Evolutionary conservation across 78 protist genomes (phyloP), one percentile per base, ranked within the genome.

Genomic region (Dictyostelium firmibasis): DNA sequence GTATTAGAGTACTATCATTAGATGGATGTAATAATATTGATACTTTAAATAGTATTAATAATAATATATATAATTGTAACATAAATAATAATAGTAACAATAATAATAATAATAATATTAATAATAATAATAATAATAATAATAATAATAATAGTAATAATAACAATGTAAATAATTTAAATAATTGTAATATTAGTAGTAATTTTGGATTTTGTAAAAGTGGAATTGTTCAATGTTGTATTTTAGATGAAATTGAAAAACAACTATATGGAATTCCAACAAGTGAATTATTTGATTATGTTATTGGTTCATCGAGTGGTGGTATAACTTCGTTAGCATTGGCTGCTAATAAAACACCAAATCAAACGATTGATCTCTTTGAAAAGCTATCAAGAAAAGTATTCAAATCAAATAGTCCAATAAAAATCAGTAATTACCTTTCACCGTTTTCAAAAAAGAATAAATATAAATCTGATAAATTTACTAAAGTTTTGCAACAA

Each of bases 21-120:
- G 92, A 87, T 87, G 92, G 92, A 27, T 82, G 92, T 16, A 82
- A 82, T 35, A 11, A 27, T 27, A 72, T 72, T 33, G 47, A 33
- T 33, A 29, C 79, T 13, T 27, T 11, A 10, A 67, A 67, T 67
- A 27, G 35, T 67, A 67, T 27, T 11, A 67, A 67, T 25, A 67
- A 67, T 25, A 64, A n/a, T 60, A 5, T 13, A 16, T 1, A 14
- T 14, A 53, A 53, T 53, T 16, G 0, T 14, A 14, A 14, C 16
- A 50, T 1, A 2, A 20, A 3, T 16, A 62, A 23, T 8, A 62
- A 25, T 62, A 62, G n/a, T 62, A n/a, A 23, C 9, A 14, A 14
- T 50, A 50, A 9, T 16, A 50, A 16, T 50, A 50, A 50, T 50
- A 16, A 4, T 4, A 62, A n/a, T 62, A 62, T n/a, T 25, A 62